These are phyloP conservation scores for Globisporangium cylindrosporum DNA, from an alignment of 352 stramenopile genomes.

Conservation along the genomic window DNA sequence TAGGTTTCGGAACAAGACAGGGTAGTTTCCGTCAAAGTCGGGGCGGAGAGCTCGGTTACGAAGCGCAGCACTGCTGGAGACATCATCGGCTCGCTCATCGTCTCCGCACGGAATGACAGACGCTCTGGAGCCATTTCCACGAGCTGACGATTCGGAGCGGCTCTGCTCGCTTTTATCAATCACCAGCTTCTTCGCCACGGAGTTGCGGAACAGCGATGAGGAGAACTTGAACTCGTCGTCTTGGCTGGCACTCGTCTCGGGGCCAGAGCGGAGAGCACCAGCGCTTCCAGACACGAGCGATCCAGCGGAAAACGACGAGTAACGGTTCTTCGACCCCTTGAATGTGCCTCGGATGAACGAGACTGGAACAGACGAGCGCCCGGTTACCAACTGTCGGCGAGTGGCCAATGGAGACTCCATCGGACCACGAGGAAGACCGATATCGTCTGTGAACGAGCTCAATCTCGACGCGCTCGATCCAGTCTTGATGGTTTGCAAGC, in stretches of 20 bases:
- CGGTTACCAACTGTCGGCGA: conserved; percentile 52
- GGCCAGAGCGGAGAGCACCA: conserved; percentile 17
- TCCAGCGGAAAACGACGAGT: conserved; percentile 43
- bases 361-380: conserved; percentile 55
- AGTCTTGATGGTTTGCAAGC: conserved; percentile 55
- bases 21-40: conserved; percentile 55
- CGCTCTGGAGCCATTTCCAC: conserved; percentile 28
- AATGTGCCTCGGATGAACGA: conserved; percentile 77
- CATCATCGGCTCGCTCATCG: conserved; percentile 35
- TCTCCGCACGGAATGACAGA: conserved; percentile 60
- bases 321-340: conserved; percentile 66
- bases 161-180: conserved; percentile 48
- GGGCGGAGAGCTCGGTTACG: conserved; percentile 34
- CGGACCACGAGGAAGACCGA: conserved; percentile 61
- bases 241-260: conserved; percentile 23
- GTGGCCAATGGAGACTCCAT: conserved; percentile 51
- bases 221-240: conserved; percentile 67
- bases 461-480: conserved; percentile 45
- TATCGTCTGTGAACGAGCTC: conserved; percentile 60
- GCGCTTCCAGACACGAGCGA: conserved; percentile 14
- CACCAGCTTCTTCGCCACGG: conserved; percentile 54
- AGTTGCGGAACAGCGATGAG: conserved; percentile 57
- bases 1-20: conserved; percentile 59
- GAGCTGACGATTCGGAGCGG: conserved; percentile 9
- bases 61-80: conserved; percentile 18